These are phyloP conservation scores for Hydrangea macrophylla DNA, from an alignment of 148 eudicot genomes.

Conservation along the genomic window DNA sequence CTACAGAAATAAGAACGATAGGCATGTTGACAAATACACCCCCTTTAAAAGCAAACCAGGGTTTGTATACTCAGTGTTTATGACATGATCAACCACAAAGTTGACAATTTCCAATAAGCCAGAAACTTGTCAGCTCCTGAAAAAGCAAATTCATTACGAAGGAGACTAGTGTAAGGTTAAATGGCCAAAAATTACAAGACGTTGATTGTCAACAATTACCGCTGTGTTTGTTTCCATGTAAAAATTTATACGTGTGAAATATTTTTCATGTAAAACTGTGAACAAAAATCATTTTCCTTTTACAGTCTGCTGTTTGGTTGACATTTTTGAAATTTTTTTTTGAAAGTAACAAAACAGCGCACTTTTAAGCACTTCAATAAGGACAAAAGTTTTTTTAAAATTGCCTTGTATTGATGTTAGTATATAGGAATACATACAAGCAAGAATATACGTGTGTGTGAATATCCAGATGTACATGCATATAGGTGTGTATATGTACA, in stretches of 20 bases:
- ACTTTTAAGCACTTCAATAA: too few species aligned
- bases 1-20: constrained; percentile 30
- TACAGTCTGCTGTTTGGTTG: too few species aligned
- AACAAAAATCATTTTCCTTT: too few species aligned
- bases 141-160: not conserved
- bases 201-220: not conserved
- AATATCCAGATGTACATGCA: too few species aligned
- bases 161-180: not conserved
- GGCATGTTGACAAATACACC: not conserved
- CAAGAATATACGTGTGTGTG: too few species aligned
- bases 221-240: not conserved
- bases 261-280: too few species aligned
- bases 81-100: not conserved
- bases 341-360: too few species aligned
- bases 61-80: not conserved
- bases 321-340: too few species aligned
- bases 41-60: not conserved
- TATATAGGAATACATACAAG: too few species aligned
- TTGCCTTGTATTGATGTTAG: too few species aligned
- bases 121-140: not conserved
- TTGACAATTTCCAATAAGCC: not conserved
- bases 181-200: not conserved
- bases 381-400: too few species aligned
- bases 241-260: not conserved
- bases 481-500: too few species aligned